These are phyloP conservation scores for Neopestalotiopsis rosae DNA, from an alignment of 2,329 filamentous ascomycete genomes.

Conservation along the genomic window DNA sequence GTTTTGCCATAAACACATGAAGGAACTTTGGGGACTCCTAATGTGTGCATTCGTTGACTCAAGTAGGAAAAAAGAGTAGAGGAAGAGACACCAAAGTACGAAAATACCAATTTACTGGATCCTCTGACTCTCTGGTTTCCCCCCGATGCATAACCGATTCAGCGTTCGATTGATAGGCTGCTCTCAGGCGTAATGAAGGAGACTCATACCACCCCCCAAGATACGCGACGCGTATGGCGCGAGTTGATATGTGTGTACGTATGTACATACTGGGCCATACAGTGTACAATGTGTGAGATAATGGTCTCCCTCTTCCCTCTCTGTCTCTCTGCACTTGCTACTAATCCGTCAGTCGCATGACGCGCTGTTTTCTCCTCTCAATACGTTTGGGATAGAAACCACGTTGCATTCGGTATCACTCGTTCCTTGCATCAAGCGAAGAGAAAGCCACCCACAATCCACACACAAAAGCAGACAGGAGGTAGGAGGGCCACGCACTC, in stretches of 20 bases:
- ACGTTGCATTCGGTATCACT: slow-evolving; percentile 18
- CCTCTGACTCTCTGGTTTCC: not conserved
- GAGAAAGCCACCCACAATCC: no score
- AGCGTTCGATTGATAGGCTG: not conserved
- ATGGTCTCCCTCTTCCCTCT: not conserved
- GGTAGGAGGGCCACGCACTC: no score
- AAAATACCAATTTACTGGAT: not conserved
- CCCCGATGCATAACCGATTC: not conserved
- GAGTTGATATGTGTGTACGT: not conserved
- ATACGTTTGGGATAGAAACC: slow-evolving; percentile 13
- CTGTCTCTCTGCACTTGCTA: not conserved
- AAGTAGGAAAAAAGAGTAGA: no score
- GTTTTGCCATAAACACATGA: no score
- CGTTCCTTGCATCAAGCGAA: slow-evolving; percentile 11
- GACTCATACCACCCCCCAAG: not conserved
- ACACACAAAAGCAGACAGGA: not conserved
- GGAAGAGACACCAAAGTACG: not conserved
- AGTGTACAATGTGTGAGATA: not conserved
- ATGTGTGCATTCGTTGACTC: no score
- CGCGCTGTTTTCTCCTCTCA: not conserved
- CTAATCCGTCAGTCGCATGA: slow-evolving; percentile 7
- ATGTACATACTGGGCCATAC: no score
- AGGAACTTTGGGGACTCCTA: no score
- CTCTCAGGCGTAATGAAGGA: not conserved
- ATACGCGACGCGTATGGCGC: not conserved